phyloP scores from a whole-genome alignment of 768 basidiomycete genomes.

The Neoboletus subvelutipes region DNA sequence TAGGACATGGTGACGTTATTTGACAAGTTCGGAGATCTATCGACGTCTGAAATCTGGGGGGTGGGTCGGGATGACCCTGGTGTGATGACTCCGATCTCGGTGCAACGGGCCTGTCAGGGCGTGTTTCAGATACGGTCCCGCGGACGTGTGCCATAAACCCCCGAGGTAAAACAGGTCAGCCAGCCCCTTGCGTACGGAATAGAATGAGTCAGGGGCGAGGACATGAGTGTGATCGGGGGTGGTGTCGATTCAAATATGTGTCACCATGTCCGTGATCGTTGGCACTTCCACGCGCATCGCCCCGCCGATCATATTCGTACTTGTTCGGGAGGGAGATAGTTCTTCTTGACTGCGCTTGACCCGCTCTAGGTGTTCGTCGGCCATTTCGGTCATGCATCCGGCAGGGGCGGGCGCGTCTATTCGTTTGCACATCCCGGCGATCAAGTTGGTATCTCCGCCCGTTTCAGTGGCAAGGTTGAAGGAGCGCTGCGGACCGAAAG shows the following conservation, averaged over 20 bases:
- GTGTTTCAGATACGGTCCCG: neutral
- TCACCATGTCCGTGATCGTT: neutral
- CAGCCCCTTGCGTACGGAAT: neutral
- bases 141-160: neutral
- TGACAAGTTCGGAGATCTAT: neutral
- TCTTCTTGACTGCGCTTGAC: neutral
- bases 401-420: neutral
- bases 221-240: neutral
- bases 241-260: neutral
- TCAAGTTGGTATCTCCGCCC: neutral
- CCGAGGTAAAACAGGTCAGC: neutral
- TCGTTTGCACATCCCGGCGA: neutral
- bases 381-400: neutral
- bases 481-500: neutral
- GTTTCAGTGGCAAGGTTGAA: neutral
- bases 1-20: neutral
- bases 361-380: neutral
- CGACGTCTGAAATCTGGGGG: neutral
- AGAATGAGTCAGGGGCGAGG: no score
- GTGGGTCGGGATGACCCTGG: neutral
- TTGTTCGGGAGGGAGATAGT: no score
- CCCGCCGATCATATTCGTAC: neutral
- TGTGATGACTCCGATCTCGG: neutral
- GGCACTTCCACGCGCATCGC: neutral
- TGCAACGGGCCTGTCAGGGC: no score